Evolutionary conservation across 768 basidiomycete genomes (phyloP), one percentile per base, ranked within the genome.

Genomic region (Calocera cornea): DNA sequence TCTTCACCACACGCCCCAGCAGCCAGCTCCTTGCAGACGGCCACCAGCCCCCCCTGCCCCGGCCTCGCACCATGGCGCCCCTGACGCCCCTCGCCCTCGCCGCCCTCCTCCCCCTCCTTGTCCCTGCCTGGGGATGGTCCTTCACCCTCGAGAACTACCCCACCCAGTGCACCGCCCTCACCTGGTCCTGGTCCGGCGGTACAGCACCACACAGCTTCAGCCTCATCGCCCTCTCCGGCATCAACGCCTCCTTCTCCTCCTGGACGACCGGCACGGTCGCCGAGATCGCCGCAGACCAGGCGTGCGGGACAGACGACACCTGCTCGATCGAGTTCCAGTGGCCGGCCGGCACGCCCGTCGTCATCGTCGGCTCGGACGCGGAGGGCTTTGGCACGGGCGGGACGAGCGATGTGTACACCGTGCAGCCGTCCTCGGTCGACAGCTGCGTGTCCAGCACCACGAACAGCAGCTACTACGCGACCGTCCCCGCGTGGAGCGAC

Each of bases 331-430:
- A 27, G 11, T 60, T 60, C 54, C 24, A 11, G 27, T 60, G 54
- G 54, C 27, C 54, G 31, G 24, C 54, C 14, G 54, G 54, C 27
- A 60, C 54, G 31, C 54, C 54, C 27, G 14, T 60, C 54, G 31
- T 60, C 31, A 60, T 60, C 16, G 54, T 60, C 54, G 54, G 54
- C 14, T 16, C 14, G 8, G 54, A 60, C 31, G 24, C 54, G 24
- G 31, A 27, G 16, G 54, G 54, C 14, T 60, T 60, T 27, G 54
- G 27, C 16, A 29, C 54, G 54, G 54, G 54, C 11, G 54, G 54
- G 54, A 60, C 54, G 54, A 60, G 54, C 54, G 54, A 60, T 27
- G 54, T 60, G 27, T 60, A 60, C 31, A 60, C 31, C 16, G 54
- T 60, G 16, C 54, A 60, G 54, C 54, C 54, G 14, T 60, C 54